Percentiles rank a stretch among this genome's conserved stretches.
Conservation (phyloP, 768 basidiomycete genomes). For the Imleria badia region DNA sequence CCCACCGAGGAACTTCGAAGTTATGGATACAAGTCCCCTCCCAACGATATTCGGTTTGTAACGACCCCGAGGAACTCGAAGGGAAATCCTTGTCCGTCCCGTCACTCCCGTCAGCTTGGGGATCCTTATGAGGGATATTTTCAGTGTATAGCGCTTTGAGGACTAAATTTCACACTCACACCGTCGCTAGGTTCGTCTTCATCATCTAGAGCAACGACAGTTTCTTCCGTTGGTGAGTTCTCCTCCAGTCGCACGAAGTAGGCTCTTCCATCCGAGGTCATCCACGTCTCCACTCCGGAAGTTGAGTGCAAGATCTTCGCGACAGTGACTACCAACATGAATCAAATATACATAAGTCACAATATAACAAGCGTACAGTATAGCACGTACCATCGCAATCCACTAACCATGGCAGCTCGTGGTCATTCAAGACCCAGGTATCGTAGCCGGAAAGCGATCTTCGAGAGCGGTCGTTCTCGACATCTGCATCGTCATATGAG, state of each 20-base stretch:
- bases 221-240: constrained; percentile 15
- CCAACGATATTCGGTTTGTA: constrained; percentile 43
- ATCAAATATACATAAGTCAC: neutral
- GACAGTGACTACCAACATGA: constrained; percentile 53
- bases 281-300: constrained; percentile 74
- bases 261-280: constrained; percentile 80
- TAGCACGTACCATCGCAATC: constrained; percentile 60
- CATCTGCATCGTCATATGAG: constrained; percentile 41
- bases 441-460: constrained; percentile 50
- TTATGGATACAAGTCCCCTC: constrained; percentile 79
- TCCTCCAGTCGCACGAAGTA: constrained; percentile 73
- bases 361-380: neutral
- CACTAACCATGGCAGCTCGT: constrained; percentile 72
- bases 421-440: constrained; percentile 68
- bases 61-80: constrained; percentile 4
- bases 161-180: constrained; percentile 24
- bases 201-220: neutral
- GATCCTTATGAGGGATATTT: constrained; percentile 3
- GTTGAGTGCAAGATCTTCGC: constrained; percentile 56
- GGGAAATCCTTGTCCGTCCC: constrained; percentile 2
- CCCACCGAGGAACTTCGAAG: constrained; percentile 73
- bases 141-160: constrained; percentile 1
- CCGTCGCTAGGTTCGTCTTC: constrained; percentile 57
- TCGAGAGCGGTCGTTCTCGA: constrained; percentile 33
- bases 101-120: constrained; percentile 1